A percentile compares a stretch with the other conserved stretches of the same genome.
phyloP scores from a whole-genome alignment of 1,284 basidiomycete genomes.

The Chiua sp. region DNA sequence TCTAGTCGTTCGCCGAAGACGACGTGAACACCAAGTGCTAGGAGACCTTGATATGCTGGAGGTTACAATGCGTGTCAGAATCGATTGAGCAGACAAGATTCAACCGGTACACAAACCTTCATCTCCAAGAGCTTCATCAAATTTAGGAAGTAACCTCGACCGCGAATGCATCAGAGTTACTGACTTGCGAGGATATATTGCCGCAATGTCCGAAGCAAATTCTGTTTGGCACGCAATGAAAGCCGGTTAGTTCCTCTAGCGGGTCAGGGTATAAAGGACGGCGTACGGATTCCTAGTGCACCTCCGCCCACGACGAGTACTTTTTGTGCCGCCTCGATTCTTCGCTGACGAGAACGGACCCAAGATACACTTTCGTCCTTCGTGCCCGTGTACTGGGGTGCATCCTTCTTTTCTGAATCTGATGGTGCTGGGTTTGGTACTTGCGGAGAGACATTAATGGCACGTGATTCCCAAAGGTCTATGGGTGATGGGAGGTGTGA shows the following conservation, averaged over 20 bases:
- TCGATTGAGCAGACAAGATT: not conserved
- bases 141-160: conserved; percentile 60
- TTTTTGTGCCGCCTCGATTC: conserved; percentile 47
- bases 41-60: conserved; percentile 49
- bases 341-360: conserved; percentile 51
- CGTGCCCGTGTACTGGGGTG: conserved; percentile 43
- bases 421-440: not conserved
- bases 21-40: conserved; percentile 50
- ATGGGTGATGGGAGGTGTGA: conserved; percentile 62
- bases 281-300: conserved; percentile 66
- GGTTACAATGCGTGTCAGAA: not conserved
- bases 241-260: not conserved
- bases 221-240: conserved; percentile 37
- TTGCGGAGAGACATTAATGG: not conserved
- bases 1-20: conserved; percentile 64
- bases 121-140: conserved; percentile 60
- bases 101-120: conserved; percentile 44
- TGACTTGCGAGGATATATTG: conserved; percentile 58
- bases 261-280: not conserved
- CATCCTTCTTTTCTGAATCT: not conserved
- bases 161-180: conserved; percentile 77
- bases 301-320: conserved; percentile 67
- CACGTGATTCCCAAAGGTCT: conserved; percentile 51
- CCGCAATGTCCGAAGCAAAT: conserved; percentile 73
- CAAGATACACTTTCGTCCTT: conserved; percentile 55